Percentiles rank a stretch among this genome's conserved stretches.
These are phyloP conservation scores for Globisporangium uncinulatum DNA, from an alignment of 352 stramenopile genomes.

Conservation along the genomic window DNA sequence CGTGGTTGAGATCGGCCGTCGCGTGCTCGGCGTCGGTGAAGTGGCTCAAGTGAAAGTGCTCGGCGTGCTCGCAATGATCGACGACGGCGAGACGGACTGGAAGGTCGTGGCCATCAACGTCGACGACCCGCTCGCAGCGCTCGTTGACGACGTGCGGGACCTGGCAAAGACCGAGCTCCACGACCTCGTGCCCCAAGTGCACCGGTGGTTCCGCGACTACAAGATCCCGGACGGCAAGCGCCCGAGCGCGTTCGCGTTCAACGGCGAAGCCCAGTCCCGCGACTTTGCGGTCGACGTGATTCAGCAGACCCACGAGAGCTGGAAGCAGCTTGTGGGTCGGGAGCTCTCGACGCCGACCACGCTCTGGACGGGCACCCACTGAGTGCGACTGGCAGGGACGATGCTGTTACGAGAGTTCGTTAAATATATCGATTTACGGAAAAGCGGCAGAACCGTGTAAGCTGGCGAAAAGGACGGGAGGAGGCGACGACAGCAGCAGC, in stretches of 20 bases:
- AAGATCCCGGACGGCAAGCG: slow-evolving; percentile 99
- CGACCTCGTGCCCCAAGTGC: slow-evolving; percentile 60
- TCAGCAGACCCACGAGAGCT: slow-evolving; percentile 83
- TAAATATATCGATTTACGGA: no score
- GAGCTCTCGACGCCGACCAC: slow-evolving; percentile 39
- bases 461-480: neutral
- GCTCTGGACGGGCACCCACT: slow-evolving; percentile 56
- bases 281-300: slow-evolving; percentile 91
- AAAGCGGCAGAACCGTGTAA: no score
- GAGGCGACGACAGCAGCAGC: neutral
- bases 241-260: slow-evolving; percentile 97
- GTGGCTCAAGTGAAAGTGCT: slow-evolving; percentile 97
- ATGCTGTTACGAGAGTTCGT: no score
- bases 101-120: slow-evolving; percentile 97
- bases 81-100: slow-evolving; percentile 99
- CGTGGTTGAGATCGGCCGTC: slow-evolving; percentile 97
- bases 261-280: slow-evolving; percentile 86
- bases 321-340: slow-evolving; percentile 75
- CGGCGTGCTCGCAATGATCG: slow-evolving; percentile 98
- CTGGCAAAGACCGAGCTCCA: slow-evolving; percentile 62
- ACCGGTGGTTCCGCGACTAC: slow-evolving; percentile 99
- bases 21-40: slow-evolving; percentile 83
- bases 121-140: slow-evolving; percentile 92
- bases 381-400: neutral
- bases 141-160: slow-evolving; percentile 94